Evolutionary conservation across 177 flowering plant species (phyloP), one percentile per base, ranked within the genome.

Genomic region (Vitis hybrid): DNA sequence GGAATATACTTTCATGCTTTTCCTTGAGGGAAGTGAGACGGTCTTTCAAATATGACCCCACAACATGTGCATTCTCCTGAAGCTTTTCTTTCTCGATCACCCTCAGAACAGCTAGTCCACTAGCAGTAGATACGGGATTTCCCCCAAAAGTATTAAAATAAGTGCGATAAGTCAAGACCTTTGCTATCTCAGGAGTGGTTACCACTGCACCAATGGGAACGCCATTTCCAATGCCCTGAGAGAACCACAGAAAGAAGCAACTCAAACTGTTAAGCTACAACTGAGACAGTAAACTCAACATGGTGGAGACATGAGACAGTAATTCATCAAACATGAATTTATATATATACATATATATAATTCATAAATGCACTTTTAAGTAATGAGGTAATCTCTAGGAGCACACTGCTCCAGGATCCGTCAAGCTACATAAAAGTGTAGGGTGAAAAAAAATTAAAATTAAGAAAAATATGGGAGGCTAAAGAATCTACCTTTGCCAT

Each of bases 131-230:
- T 2, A 92, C 85, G 1, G 99, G 98, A 65, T 96, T 96, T 64
- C 99, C 99, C 50, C 98, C 99, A 73, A 91, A 96, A 58, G 99
- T 96, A 71, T 96, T 96, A 84, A 86, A 96, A 69, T 93, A 91
- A 72, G 78, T 84, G 11, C 93, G 78, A 4, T 82, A 86, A 56
- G 93, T 84, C 84, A 96, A 79, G 51, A 90, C 93, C 73, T 88
- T 74, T 14, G 99, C 98, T 49, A 96, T 85, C 82, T 93, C 91
- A 51, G 98, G 97, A 56, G 99, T 96, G 35, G 99, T 96, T 21
- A 94, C 93, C 69, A 96, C 97, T 11, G 99, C 99, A 55, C 98
- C 99, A 21, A 96, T 79, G 1, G 99, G 99, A 71, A 92, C 80
- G 3, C 99, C 99, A 73, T 96, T 96, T 58, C 98, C 99, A 77